phyloP scores from a whole-genome alignment of 1,284 basidiomycete genomes.

The Rhodotorula sp. region DNA sequence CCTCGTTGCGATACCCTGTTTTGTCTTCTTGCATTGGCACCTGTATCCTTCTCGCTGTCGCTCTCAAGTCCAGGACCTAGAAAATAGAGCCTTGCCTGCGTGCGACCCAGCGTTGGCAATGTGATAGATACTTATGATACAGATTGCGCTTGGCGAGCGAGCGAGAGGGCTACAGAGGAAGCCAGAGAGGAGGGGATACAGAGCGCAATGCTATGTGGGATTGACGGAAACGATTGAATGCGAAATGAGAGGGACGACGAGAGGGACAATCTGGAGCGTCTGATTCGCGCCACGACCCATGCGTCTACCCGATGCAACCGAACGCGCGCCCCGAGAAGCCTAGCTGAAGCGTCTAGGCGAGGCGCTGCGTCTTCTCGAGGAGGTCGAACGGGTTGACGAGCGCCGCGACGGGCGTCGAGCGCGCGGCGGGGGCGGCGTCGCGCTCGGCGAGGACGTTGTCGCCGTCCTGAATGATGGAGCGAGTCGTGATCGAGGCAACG shows the following conservation, averaged over 20 bases:
- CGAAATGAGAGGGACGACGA: too few species aligned
- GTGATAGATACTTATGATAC: background rate
- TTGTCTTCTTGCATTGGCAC: too few species aligned
- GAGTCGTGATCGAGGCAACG: background rate
- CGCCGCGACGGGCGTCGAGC: conserved; percentile 7
- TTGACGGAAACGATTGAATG: too few species aligned
- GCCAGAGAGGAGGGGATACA: background rate
- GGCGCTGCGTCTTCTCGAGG: conserved; percentile 12
- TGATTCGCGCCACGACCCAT: too few species aligned
- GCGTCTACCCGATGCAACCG: background rate
- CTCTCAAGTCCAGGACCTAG: too few species aligned
- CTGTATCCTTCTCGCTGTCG: too few species aligned
- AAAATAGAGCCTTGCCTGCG: too few species aligned
- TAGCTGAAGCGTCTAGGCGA: too few species aligned
- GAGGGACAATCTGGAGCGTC: too few species aligned
- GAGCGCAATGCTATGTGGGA: too few species aligned
- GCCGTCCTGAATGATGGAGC: conserved; percentile 14
- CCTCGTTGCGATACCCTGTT: too few species aligned
- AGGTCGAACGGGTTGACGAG: conserved; percentile 26
- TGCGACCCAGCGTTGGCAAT: too few species aligned
- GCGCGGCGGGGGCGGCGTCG: background rate
- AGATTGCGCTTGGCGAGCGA: background rate
- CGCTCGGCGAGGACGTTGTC: conserved; percentile 11
- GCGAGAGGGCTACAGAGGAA: background rate
- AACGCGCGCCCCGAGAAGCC: background rate